These are phyloP conservation scores for Colletotrichum shisoi DNA, from an alignment of 2,329 filamentous ascomycete genomes.

Conservation along the genomic window DNA sequence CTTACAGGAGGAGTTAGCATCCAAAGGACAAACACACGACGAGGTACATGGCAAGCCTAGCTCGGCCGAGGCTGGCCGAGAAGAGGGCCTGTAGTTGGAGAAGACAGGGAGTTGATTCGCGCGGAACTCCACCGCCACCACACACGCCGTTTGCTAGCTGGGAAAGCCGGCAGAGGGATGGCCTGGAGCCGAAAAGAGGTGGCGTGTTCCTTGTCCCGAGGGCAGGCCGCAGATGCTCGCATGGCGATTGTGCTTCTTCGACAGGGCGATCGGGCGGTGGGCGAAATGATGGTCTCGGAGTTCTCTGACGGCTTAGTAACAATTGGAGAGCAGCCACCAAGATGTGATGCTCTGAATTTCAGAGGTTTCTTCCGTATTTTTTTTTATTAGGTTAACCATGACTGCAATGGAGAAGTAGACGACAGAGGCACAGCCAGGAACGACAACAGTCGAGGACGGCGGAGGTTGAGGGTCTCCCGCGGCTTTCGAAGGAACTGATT, in stretches of 20 bases:
- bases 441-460: not conserved
- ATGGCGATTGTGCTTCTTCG: conserved; percentile 16
- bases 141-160: not conserved
- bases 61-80: conserved; percentile 36
- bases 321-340: not conserved
- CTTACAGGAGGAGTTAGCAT: not conserved
- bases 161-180: conserved; percentile 17
- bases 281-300: not conserved
- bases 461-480: not conserved
- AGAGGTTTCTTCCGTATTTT: not conserved
- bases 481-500: not conserved
- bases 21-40: too few relatives aligned
- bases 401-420: not conserved
- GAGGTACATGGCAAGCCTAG: not conserved
- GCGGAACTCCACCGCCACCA: conserved; percentile 31
- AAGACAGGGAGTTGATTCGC: conserved; percentile 38
- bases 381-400: not conserved
- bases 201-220: conserved; percentile 16
- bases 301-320: not conserved
- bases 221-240: conserved; percentile 14
- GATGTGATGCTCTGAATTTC: not conserved
- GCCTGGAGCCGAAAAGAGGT: conserved; percentile 32
- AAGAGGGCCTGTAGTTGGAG: conserved; percentile 23
- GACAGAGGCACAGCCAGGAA: not conserved
- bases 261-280: conserved; percentile 10